A percentile compares a stretch with the other conserved stretches of the same genome.
These are phyloP conservation scores for Handroanthus guayacan DNA, from an alignment of 257 asterid genomes.

Conservation along the genomic window DNA sequence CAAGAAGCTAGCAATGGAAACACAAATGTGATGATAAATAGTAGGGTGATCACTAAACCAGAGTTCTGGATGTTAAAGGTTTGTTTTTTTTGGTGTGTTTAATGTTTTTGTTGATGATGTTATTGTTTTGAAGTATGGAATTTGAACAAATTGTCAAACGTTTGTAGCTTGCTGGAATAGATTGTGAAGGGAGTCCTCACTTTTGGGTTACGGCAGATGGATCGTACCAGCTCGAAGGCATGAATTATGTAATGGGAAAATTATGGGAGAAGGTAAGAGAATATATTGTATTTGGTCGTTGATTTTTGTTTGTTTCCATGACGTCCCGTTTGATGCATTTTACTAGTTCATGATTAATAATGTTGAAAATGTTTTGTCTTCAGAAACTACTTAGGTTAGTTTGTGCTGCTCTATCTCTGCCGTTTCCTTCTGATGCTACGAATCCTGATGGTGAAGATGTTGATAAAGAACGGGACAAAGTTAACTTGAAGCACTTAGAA, in stretches of 20 bases:
- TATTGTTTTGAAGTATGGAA: conserved; percentile 14
- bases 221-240: conserved; percentile 69
- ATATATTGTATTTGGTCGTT: neutral
- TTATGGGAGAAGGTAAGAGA: conserved; percentile 76
- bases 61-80: conserved; percentile 80
- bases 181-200: conserved; percentile 69
- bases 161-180: conserved; percentile 70
- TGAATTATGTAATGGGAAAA: conserved; percentile 75
- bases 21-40: conserved; percentile 68
- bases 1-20: conserved; percentile 81
- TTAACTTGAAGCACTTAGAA: conserved; percentile 34
- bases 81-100: conserved; percentile 1
- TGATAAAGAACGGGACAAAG: conserved; percentile 35
- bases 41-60: conserved; percentile 71
- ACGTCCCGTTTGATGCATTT: conserved; percentile 6
- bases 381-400: conserved; percentile 70
- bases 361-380: conserved; percentile 36
- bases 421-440: conserved; percentile 60
- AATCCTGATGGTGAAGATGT: conserved; percentile 45
- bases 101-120: neutral
- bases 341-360: neutral
- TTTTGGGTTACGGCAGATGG: conserved; percentile 87
- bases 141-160: conserved; percentile 30
- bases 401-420: conserved; percentile 75
- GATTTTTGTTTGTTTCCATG: conserved; percentile 15